Evolutionary conservation across 2,329 filamentous ascomycete species (phyloP).

Genomic region (Colletotrichum graminicola): DNA sequence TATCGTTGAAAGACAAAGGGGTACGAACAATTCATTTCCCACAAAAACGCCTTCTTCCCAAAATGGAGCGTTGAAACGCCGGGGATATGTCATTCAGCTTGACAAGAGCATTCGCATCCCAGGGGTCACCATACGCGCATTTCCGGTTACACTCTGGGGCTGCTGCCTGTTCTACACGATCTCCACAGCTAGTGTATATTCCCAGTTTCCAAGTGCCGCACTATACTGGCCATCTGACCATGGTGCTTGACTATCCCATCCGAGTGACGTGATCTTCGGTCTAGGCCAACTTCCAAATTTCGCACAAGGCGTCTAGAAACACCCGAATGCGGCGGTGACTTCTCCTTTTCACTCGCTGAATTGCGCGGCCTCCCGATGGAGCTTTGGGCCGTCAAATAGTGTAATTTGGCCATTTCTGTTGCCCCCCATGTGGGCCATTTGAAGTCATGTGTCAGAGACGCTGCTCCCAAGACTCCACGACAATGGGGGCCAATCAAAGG

Average conservation of each 20-base stretch:
- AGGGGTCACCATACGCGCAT: constrained; percentile 9
- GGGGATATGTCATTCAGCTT: constrained; percentile 25
- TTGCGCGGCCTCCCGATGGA: background rate
- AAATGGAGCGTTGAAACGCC: constrained; percentile 30
- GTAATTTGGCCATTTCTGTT: background rate
- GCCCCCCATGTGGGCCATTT: background rate
- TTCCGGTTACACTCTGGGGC: background rate
- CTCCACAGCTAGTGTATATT: constrained; percentile 8
- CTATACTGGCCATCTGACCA: background rate
- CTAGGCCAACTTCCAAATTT: background rate
- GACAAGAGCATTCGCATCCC: background rate
- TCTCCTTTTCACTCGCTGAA: constrained; percentile 8
- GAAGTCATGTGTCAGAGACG: constrained; percentile 2
- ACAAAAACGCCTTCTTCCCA: constrained; percentile 25
- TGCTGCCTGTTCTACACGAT: background rate
- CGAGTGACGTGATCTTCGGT: background rate
- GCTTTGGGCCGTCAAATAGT: background rate
- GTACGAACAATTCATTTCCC: constrained; percentile 35
- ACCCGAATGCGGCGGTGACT: background rate
- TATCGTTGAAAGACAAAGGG: constrained; percentile 3
- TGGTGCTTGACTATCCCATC: constrained; percentile 1
- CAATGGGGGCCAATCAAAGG: background rate
- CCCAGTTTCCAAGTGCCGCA: constrained; percentile 2
- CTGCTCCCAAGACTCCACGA: background rate
- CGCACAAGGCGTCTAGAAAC: background rate